Evolutionary conservation across 441 rosid genomes (phyloP), one percentile per base, ranked within the genome.

Genomic region (Euphorbia schlechtendalii): DNA sequence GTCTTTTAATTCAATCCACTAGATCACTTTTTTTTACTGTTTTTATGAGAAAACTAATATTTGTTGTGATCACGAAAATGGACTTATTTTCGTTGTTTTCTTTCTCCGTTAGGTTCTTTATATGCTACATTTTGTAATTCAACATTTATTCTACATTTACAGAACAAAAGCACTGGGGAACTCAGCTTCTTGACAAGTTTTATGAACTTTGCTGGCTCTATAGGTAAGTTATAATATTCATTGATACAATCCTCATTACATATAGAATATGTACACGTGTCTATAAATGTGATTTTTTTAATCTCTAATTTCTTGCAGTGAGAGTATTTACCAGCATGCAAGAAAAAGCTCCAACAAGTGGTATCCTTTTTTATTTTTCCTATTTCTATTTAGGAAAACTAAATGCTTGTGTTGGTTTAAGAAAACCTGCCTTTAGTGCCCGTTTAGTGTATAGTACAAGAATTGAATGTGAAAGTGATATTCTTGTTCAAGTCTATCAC

Each of bases 241-340:
- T 25, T 61, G 36, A 43, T 24, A n/a, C n/a, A 34, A 18, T 13
- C 8, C 12, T 18, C 38, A 20, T 25, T 36, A 17, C 51, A 25
- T 48, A n/a, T 28, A 46, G 25, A 62, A 9, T 4, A 9, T 24
- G 25, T 18, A 24, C 9, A 3, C 28, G n/a, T 8, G 15, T 8
- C 1, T 10, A 9, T 15, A 24, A 34, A 20, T 36, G 11, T 48
- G 36, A 25, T 36, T 36, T 30, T 41, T 34, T n/a, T n/a, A n/a
- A n/a, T 43, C 40, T 38, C 41, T 41, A 73, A 27, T 57, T 68
- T 69, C 61, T 65, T 60, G 77, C 92, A 93, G 95, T 86, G 66
- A 82, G 96, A 71, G 89, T 93, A 41, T 93, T 93, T 76, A 93
- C 99, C 59, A 82, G 96, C 79, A 27, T 90, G 73, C 99, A 93